Percentiles rank a stretch among this genome's conserved stretches.
Evolutionary conservation across 768 basidiomycete species (phyloP).

Genomic region (Suillus plorans): DNA sequence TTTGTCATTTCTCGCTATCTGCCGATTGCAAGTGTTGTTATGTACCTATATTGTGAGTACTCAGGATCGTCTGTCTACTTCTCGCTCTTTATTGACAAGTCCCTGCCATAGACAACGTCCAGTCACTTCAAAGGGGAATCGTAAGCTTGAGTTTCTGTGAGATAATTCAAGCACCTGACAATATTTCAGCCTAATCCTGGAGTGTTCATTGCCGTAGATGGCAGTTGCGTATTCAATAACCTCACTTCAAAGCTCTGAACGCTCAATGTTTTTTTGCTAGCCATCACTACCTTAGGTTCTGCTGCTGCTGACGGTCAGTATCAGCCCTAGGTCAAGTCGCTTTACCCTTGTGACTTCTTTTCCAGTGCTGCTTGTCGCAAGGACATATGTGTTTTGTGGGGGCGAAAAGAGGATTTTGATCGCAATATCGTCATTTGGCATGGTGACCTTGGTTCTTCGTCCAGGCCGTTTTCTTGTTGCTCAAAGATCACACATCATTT

Average conservation of each 20-base stretch:
- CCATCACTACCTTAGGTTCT: neutral
- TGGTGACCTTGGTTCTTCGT: neutral
- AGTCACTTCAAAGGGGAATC: neutral
- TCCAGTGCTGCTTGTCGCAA: neutral
- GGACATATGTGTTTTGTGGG: neutral
- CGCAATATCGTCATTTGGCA: neutral
- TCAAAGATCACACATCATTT: neutral
- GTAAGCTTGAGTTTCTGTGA: neutral
- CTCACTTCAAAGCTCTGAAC: neutral
- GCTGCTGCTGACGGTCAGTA: neutral
- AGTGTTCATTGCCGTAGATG: neutral
- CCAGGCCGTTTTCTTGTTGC: neutral
- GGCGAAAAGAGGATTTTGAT: neutral
- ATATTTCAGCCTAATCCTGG: neutral
- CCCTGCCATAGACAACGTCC: neutral
- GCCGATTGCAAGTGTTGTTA: conserved; percentile 16
- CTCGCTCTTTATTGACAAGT: neutral
- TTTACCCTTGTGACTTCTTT: neutral
- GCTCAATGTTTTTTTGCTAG: neutral
- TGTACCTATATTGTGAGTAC: conserved; percentile 11
- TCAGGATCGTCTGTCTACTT: neutral
- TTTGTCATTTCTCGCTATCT: conserved; percentile 23
- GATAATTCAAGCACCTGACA: neutral
- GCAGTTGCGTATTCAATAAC: neutral
- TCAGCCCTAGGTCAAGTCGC: neutral